Base-by-base conservation (phyloP, 2,329 filamentous ascomycete genomes). In the Alternaria viburni region DNA sequence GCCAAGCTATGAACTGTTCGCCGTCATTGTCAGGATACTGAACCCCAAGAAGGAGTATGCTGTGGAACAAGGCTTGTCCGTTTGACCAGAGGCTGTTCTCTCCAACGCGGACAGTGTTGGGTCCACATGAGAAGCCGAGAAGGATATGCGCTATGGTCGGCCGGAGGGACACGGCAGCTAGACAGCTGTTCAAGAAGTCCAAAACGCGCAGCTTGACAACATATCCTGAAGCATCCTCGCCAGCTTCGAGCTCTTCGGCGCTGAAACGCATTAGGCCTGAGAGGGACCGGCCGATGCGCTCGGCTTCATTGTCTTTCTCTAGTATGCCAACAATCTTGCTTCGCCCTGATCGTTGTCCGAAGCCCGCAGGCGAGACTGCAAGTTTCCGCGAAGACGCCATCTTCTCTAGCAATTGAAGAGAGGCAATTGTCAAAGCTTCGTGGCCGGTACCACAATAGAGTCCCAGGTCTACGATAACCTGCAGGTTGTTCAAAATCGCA, bases 81-180 rank as follows among this genome's bases (percentile, higher is more conserved):
- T 87, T 84, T 12, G 89, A 87, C 78, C 97, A 96, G 3, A 91
- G 81, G 51, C 93, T 87, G 26, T 89, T 87, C 1, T 88, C 82
- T 54, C 91, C 86, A 30, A 96, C 83, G 23, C 88, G 88, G 3
- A 98, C 83, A 10, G 86, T 86, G 66, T 89, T 90, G 36, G 90
- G 87, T 46, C 89, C 88, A 72, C 93, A 96, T 59, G 87, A 87
- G 78, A 99, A 97, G 0, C 96, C 96, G 6, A 99, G 88, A 2
- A 99, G 84, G 49, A 97, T 85, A 78, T 99, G 96, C 0, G 95
- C 96, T 69, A 99, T 90, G 2, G 91, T 96, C 5, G 96, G 94
- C 70, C 90, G 88, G 70, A 91, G 87, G 1, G 91, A 90, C 25
- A 90, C 91, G 32, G 91, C 89, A 57, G 87, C 86, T 3, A 99